These are phyloP conservation scores for Kockovaella imperatae DNA, from an alignment of 768 basidiomycete species.

Conservation along the genomic window DNA sequence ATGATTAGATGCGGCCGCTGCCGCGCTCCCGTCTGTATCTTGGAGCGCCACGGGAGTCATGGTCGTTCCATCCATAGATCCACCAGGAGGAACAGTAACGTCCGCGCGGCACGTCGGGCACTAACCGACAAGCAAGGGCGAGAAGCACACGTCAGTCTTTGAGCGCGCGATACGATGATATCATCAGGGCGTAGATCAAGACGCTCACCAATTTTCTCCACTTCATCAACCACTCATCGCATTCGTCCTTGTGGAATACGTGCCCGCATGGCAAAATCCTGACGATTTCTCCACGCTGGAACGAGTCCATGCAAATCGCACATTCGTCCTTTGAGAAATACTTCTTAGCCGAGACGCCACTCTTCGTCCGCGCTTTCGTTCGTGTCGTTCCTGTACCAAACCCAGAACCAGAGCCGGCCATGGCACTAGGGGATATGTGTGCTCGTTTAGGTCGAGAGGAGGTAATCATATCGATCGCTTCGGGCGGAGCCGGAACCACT, in stretches of 20 bases:
- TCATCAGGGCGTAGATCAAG: constrained; percentile 15
- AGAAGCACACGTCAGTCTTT: not conserved
- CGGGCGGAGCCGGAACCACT: constrained; percentile 3
- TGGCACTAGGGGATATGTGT: no score
- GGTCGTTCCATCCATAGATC: constrained; percentile 9
- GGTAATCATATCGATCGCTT: constrained; percentile 2
- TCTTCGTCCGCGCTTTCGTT: not conserved
- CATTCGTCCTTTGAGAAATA: constrained; percentile 79
- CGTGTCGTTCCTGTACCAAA: not conserved
- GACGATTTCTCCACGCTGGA: constrained; percentile 78
- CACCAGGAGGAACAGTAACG: constrained; percentile 53
- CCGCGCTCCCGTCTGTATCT: constrained; percentile 3
- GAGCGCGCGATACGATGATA: not conserved
- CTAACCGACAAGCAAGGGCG: constrained; percentile 46
- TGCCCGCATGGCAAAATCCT: constrained; percentile 89
- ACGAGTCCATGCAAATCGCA: constrained; percentile 84
- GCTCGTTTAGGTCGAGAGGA: no score
- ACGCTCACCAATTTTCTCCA: constrained; percentile 86
- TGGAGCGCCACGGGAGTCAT: constrained; percentile 1
- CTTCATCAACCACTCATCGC: constrained; percentile 85
- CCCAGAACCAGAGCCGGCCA: no score
- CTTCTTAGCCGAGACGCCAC: constrained; percentile 44
- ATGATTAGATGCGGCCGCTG: not conserved
- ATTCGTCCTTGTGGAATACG: constrained; percentile 84
- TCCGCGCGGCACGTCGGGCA: constrained; percentile 90